Evolutionary conservation across 2,329 filamentous ascomycete genomes (phyloP).

Genomic region (Elsinoe fawcettii): DNA sequence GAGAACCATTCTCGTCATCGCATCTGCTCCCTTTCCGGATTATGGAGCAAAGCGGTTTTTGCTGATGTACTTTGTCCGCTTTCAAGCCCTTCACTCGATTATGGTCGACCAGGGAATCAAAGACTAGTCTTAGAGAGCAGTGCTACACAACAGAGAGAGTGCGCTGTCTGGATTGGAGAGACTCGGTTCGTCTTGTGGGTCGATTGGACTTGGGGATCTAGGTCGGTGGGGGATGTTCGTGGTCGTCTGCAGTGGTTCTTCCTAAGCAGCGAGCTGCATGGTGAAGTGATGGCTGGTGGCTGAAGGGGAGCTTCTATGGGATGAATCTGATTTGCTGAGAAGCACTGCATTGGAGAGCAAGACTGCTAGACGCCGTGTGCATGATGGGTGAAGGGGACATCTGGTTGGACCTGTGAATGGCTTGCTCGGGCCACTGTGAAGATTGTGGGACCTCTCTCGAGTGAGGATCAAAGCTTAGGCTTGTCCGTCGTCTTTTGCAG

Average conservation of each 20-base stretch:
- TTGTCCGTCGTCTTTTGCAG: slow-evolving; percentile 54
- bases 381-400: background rate
- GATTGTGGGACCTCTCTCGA: slow-evolving; percentile 70
- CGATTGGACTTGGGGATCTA: slow-evolving; percentile 18
- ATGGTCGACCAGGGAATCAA: slow-evolving; percentile 57
- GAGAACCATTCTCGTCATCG: slow-evolving; percentile 18
- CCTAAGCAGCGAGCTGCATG: slow-evolving; percentile 16
- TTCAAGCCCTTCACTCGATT: slow-evolving; percentile 49
- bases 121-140: slow-evolving; percentile 87
- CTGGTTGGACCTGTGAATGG: background rate
- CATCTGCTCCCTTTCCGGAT: slow-evolving; percentile 23
- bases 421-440: slow-evolving; percentile 20
- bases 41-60: slow-evolving; percentile 70
- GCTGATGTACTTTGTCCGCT: slow-evolving; percentile 90
- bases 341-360: background rate
- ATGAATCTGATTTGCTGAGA: background rate
- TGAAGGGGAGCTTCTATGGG: background rate
- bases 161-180: slow-evolving; percentile 20
- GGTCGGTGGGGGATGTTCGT: slow-evolving; percentile 15
- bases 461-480: slow-evolving; percentile 92
- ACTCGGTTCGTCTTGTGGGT: slow-evolving; percentile 22
- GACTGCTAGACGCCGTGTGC: background rate
- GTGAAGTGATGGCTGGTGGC: background rate
- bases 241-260: slow-evolving; percentile 21
- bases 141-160: slow-evolving; percentile 74